Base-by-base conservation (phyloP, 1,284 basidiomycete genomes). In the Cryptococcus depauperatus region DNA sequence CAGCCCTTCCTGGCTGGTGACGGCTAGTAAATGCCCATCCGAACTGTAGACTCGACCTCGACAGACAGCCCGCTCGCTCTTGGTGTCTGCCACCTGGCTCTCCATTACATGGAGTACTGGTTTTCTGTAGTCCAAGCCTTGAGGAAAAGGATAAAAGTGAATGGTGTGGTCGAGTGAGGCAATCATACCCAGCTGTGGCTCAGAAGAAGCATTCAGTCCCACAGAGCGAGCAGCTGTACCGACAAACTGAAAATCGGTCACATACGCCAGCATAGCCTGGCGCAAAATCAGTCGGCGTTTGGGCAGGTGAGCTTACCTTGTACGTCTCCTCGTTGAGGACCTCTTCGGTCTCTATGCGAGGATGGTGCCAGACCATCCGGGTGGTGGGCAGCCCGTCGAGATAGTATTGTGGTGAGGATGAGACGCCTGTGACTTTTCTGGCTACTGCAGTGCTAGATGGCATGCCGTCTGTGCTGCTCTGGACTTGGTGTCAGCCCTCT, bases 161-260 rank as follows among this genome's bases (percentile, higher is more conserved):
- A 89, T 83, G 22, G 82, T 77, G 69, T 92, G 89, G 68, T 91
- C 87, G 34, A 92, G 72, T 0, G 84, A 84, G 11, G 84, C 84
- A 52, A 77, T 75, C 87, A 90, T 89, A 25, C 77, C 76, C 19
- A 83, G 63, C 5, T 75, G 54, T n/a, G 60, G 69, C 28, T 40
- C 51, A 18, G 48, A 61, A 33, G 44, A 60, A 21, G 60, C 55
- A 2, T 76, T 77, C 18, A 90, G 72, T 0, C 82, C 80, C 35
- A 84, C 72, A 5, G 79, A 77, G n/a, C 76, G 76, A 1, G 76
- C 68, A 2, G 80, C 83, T 0, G 78, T 77, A 7, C 76, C 73
- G 47, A 91, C 81, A 53, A 91, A 84, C 59, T 83, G 76, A 37
- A 85, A 71, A 66, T 93, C 89, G 2, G 86, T 88, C 40, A 88